Base-by-base conservation (phyloP, 345 rosid species). In the Chamaenerion angustifolium region DNA sequence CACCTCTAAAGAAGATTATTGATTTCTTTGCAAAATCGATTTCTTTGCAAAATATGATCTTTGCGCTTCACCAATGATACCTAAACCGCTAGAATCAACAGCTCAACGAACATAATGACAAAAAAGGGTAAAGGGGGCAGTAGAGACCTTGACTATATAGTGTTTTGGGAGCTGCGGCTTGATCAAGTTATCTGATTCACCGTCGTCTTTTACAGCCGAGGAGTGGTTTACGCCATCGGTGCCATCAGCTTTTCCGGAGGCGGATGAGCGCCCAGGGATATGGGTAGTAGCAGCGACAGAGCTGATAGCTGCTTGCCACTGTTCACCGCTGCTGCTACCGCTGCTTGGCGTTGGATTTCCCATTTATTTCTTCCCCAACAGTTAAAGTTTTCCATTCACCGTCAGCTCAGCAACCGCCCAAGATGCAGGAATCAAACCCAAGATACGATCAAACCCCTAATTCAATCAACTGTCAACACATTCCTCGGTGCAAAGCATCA, bases 241-340 rank as follows among this genome's bases (percentile, higher is more conserved):
- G 16, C 54, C 10, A 1, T 42, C 27, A 19, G 43, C 43, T 16
- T 55, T 70, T 23, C 37, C 55, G 56, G 21, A 12, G 31, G 82
- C 77, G 49, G 75, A 66, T 48, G 72, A 62, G 21, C 64, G 81
- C 37, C 77, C 65, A 4, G 83, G 15, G 46, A 45, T 45, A 59
- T 14, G 46, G 54, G 55, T 48, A 45, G 88, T 67, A 48, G 81
- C 65, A 11, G 70, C 90, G 23, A 86, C 60, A 3, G 95, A 90
- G 35, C 71, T 68, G 46, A 90, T 78, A 44, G 92, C 88, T 12
- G 88, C 85, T 66, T 65, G 83, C 94, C 88, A 82, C 60, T 75
- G 71, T 23, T 75, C 81, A 21, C 78, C 71, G 64, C 82, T 72
- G 73, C 83, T 78, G 56, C 69, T 67, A 59, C 71, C 61, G 45